Evolutionary conservation across 306 rosid genomes (phyloP), one percentile per base, ranked within the genome.

Genomic region (Sicyos baderoa): DNA sequence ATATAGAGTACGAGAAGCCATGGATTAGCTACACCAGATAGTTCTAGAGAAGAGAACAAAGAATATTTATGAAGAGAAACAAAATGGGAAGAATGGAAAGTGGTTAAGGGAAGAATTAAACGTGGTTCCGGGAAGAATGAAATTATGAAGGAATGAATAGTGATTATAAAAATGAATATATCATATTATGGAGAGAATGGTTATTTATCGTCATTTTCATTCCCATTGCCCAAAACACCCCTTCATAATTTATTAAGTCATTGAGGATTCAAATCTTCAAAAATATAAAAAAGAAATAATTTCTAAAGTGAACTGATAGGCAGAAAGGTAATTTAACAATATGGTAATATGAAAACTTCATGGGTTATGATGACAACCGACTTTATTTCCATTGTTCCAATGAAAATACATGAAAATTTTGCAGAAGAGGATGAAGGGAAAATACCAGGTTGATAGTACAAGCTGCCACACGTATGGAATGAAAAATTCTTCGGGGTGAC

Each of bases 391-490:
- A 65, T 48, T 13, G 13, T 9, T 22, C 13, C 6, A 0, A 44
- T 45, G 45, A 51, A 16, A 49, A 32, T 25, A 6, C 10, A 8
- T 6, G 14, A 11, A 53, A 47, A 50, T n/a, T 68, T 52, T 8
- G 53, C 64, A 64, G 51, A 59, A 61, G 77, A 54, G 66, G 77
- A 54, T 48, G 29, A 10, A 68, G 49, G 49, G 74, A 81, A 72
- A 32, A 70, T 88, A 94, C 97, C 99, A 86, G 56, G 82, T 88
- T 35, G 97, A 88, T 75, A 94, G 83, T 65, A 86, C 89, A 73
- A 94, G 88, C 86, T 90, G 96, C 99, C 99, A 94, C 72, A 90
- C 83, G 54, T 90, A 94, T 17, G 99, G 99, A 63, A 88, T 94
- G 71, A 94, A 94, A 78, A 94, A 94, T 80, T 94, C 99, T 80